Conservation (phyloP, 768 basidiomycete genomes). For the Rhodotorula babjevae region DNA sequence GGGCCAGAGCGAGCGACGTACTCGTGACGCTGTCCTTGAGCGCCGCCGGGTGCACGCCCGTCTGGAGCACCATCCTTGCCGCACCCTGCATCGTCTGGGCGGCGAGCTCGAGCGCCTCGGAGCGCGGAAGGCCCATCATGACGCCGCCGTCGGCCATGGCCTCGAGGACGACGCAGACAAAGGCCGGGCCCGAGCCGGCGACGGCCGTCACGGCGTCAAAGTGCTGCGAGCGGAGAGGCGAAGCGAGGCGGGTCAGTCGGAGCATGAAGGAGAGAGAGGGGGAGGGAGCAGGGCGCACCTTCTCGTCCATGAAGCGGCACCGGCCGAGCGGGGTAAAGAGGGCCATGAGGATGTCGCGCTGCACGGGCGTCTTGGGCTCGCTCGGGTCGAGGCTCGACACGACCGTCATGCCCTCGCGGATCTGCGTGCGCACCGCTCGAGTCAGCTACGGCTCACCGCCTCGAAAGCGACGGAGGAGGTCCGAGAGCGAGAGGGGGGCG, state of each 20-base stretch:
- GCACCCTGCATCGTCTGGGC: conserved; percentile 95
- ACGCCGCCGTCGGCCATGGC: conserved; percentile 99
- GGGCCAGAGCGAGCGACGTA: conserved; percentile 48
- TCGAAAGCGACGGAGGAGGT: too few relatives aligned
- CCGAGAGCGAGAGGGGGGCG: conserved; percentile 44
- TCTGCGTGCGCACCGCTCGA: conserved; percentile 55
- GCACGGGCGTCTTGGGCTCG: conserved; percentile 55
- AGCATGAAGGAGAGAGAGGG: background rate
- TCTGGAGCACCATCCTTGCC: conserved; percentile 87
- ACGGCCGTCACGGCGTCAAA: conserved; percentile 98
- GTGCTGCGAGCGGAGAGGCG: conserved; percentile 51
- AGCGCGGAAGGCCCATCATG: conserved; percentile 97
- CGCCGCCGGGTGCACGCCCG: conserved; percentile 85
- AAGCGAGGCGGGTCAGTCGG: too few relatives aligned
- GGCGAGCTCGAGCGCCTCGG: conserved; percentile 88
- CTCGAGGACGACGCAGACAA: conserved; percentile 92
- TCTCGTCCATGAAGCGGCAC: conserved; percentile 93
- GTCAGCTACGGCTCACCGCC: background rate
- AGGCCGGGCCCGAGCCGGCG: conserved; percentile 92
- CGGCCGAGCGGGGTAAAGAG: conserved; percentile 97
- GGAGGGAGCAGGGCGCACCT: conserved; percentile 44
- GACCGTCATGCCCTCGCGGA: conserved; percentile 98
- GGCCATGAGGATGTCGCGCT: conserved; percentile 71
- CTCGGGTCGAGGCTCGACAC: conserved; percentile 65
- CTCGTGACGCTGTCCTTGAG: conserved; percentile 97